These are phyloP conservation scores for Xylaria sp. DNA, from an alignment of 2,329 filamentous ascomycete genomes.

Conservation along the genomic window DNA sequence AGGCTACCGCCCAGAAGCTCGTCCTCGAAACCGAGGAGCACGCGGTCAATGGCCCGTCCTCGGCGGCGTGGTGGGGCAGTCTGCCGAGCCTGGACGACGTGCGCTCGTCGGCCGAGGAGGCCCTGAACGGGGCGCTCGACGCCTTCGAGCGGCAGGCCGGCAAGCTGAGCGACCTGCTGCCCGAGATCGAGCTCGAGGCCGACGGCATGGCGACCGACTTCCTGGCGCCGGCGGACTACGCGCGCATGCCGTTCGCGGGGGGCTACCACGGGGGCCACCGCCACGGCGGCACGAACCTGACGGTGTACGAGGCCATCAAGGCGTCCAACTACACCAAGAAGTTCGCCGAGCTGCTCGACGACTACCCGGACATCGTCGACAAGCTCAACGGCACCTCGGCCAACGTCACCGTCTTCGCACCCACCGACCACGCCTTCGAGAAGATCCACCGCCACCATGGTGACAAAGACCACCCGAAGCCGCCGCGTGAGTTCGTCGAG, in stretches of 20 bases:
- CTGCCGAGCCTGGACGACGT: constrained; percentile 19
- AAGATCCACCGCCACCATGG: constrained; percentile 54
- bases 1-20: constrained; percentile 33
- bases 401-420: constrained; percentile 83
- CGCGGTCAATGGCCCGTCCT: constrained; percentile 21
- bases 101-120: constrained; percentile 18
- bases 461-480: constrained; percentile 55
- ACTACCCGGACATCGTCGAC: constrained; percentile 71
- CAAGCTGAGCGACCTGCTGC: constrained; percentile 19
- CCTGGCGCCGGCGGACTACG: constrained; percentile 14
- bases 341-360: constrained; percentile 73
- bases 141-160: constrained; percentile 20
- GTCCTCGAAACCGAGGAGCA: constrained; percentile 26
- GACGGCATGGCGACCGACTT: constrained; percentile 25
- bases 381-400: constrained; percentile 72
- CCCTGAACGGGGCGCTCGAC: constrained; percentile 16
- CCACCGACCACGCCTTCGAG: constrained; percentile 75
- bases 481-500: constrained; percentile 71
- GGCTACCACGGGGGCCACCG: constrained; percentile 8
- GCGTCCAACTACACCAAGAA: constrained; percentile 75
- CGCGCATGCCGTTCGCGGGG: neutral
- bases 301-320: constrained; percentile 80
- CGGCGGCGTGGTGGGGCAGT: constrained; percentile 26
- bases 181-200: constrained; percentile 13
- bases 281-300: constrained; percentile 55